Conservation (phyloP, 306 rosid genomes). For the Fagus sylvatica region DNA sequence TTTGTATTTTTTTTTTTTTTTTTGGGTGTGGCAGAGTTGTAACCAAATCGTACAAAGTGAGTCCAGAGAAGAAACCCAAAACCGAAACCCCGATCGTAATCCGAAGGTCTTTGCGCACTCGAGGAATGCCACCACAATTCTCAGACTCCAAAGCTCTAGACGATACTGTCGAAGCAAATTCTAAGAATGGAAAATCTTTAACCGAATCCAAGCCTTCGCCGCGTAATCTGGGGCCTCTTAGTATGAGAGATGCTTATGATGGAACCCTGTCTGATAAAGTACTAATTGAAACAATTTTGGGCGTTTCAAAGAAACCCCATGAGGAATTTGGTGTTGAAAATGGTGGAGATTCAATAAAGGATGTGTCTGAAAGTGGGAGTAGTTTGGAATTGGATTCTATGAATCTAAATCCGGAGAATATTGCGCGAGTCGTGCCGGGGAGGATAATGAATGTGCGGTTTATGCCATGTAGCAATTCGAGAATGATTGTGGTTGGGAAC, state of each 20-base stretch:
- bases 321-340: conserved; percentile 5
- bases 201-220: conserved; percentile 3
- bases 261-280: conserved; percentile 37
- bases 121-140: conserved; percentile 68
- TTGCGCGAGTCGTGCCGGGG: conserved; percentile 63
- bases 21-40: conserved; percentile 35
- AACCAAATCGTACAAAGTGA: conserved; percentile 47
- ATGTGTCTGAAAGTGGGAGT: conserved; percentile 9
- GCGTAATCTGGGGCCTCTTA: conserved; percentile 43
- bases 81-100: conserved; percentile 51
- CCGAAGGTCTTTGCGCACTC: conserved; percentile 71
- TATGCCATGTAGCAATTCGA: conserved; percentile 58
- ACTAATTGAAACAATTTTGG: conserved; percentile 44
- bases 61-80: conserved; percentile 53
- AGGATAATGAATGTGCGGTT: conserved; percentile 52
- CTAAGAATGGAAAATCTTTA: conserved; percentile 11
- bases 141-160: conserved; percentile 30
- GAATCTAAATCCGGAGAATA: conserved; percentile 58
- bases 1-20: neutral
- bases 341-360: conserved; percentile 6
- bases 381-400: conserved; percentile 42
- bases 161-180: conserved; percentile 18
- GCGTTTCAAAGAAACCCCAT: conserved; percentile 28
- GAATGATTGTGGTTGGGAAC: conserved; percentile 62
- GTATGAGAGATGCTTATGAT: conserved; percentile 45